These are phyloP conservation scores for Gastrodia elata DNA, from an alignment of 106 monocot species.

Conservation along the genomic window DNA sequence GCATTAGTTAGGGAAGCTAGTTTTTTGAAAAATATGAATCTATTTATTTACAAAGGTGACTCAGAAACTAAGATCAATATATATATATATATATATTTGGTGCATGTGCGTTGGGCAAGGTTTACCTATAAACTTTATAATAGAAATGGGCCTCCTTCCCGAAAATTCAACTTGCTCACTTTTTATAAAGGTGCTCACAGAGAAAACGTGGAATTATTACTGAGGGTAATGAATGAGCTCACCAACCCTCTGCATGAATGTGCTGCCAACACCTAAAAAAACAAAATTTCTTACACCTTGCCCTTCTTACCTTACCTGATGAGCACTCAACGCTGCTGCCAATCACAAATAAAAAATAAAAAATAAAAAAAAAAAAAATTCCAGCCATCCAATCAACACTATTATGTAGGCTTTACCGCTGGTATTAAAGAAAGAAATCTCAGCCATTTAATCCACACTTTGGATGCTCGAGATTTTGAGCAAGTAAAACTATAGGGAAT, in stretches of 20 bases:
- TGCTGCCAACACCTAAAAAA: background rate
- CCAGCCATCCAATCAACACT: background rate
- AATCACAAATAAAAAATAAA: background rate
- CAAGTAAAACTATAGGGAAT: too few species aligned
- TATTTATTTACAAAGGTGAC: too few species aligned
- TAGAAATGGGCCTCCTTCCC: background rate
- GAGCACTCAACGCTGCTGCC: background rate
- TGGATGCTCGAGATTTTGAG: background rate
- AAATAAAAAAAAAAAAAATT: background rate
- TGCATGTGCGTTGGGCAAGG: too few species aligned
- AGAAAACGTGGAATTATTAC: background rate
- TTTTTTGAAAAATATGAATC: too few species aligned
- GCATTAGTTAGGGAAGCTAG: too few species aligned
- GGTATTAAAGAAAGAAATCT: background rate
- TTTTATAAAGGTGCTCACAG: background rate
- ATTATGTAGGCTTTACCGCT: too few species aligned
- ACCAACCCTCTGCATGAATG: slow-evolving; percentile 4
- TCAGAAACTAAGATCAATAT: too few species aligned
- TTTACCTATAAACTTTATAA: background rate
- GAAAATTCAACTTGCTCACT: background rate
- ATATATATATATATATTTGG: too few species aligned
- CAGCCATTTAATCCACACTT: background rate
- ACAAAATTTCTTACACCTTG: background rate
- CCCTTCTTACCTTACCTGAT: background rate
- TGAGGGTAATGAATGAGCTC: slow-evolving; percentile 9